Conservation (phyloP, 106 monocot species). For the Platanthera guangdongensis region DNA sequence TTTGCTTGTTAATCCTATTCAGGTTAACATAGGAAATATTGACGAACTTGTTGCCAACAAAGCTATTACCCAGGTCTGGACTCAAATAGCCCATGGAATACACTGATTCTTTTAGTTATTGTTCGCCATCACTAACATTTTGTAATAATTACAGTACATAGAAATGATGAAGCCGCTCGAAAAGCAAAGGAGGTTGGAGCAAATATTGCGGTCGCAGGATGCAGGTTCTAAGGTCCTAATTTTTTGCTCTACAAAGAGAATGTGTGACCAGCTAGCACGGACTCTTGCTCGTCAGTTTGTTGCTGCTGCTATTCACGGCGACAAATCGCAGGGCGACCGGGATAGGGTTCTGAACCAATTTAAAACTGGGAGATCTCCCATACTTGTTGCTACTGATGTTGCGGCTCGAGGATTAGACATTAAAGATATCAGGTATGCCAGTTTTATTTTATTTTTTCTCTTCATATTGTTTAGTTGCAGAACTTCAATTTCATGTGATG, state of each 20-base stretch:
- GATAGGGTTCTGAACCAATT: slow-evolving; percentile 75
- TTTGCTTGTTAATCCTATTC: slow-evolving; percentile 50
- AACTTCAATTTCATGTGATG: neutral
- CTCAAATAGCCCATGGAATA: neutral
- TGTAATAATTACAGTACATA: slow-evolving; percentile 41
- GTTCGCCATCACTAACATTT: neutral
- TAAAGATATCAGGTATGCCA: slow-evolving; percentile 76
- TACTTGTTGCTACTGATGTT: slow-evolving; percentile 76
- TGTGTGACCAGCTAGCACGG: slow-evolving; percentile 84
- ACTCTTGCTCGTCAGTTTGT: slow-evolving; percentile 62
- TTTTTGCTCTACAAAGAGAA: slow-evolving; percentile 88
- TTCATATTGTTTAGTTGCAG: neutral
- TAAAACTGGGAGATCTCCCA: slow-evolving; percentile 64
- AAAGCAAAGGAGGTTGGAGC: slow-evolving; percentile 77
- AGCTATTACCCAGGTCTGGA: slow-evolving; percentile 79
- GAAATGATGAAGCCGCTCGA: slow-evolving; percentile 64
- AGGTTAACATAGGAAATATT: slow-evolving; percentile 69
- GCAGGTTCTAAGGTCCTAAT: slow-evolving; percentile 73
- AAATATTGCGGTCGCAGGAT: slow-evolving; percentile 82
- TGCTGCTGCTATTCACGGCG: slow-evolving; percentile 72
- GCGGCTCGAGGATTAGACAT: slow-evolving; percentile 84
- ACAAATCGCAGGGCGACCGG: slow-evolving; percentile 76
- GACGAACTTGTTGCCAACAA: slow-evolving; percentile 94
- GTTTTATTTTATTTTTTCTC: neutral
- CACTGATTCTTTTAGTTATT: neutral